Evolutionary conservation across 495 filamentous ascomycete genomes (phyloP).

Genomic region (Aspergillus bertholletiae): DNA sequence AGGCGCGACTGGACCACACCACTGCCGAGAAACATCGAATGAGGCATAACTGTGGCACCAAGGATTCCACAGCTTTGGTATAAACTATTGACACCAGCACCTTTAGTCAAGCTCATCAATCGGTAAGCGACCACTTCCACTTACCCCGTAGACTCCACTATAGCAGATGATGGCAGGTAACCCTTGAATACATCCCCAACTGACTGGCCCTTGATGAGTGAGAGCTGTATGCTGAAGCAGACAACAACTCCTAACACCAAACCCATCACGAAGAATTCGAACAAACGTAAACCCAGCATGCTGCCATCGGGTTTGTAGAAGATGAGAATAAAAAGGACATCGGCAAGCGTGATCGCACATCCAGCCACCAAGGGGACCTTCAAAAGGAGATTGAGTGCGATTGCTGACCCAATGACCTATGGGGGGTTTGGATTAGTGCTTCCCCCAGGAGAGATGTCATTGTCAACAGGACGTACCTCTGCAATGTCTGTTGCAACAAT

Average conservation of each 20-base stretch:
- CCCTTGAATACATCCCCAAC: constrained; percentile 77
- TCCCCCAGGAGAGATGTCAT: not conserved
- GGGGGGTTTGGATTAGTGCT: not conserved
- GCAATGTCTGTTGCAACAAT: constrained; percentile 91
- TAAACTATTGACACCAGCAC: constrained; percentile 46
- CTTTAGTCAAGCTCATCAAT: not conserved
- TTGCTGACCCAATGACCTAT: constrained; percentile 85
- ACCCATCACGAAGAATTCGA: constrained; percentile 76
- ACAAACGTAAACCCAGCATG: constrained; percentile 69
- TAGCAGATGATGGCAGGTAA: constrained; percentile 72
- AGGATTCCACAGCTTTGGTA: constrained; percentile 92
- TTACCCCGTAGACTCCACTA: constrained; percentile 67
- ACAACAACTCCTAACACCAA: constrained; percentile 81
- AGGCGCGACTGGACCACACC: constrained; percentile 84
- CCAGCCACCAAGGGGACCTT: constrained; percentile 81
- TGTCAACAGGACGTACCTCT: constrained; percentile 47
- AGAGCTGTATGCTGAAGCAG: constrained; percentile 90
- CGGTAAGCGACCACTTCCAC: constrained; percentile 3
- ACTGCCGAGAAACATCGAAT: constrained; percentile 85
- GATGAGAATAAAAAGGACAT: constrained; percentile 80
- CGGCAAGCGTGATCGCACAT: constrained; percentile 79
- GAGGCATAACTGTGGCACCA: constrained; percentile 92
- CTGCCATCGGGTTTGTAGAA: constrained; percentile 77
- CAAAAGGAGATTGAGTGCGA: constrained; percentile 80
- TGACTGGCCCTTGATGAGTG: constrained; percentile 64